phyloP scores from a whole-genome alignment of 2,329 filamentous ascomycete species.

The Pezicula radicicola region DNA sequence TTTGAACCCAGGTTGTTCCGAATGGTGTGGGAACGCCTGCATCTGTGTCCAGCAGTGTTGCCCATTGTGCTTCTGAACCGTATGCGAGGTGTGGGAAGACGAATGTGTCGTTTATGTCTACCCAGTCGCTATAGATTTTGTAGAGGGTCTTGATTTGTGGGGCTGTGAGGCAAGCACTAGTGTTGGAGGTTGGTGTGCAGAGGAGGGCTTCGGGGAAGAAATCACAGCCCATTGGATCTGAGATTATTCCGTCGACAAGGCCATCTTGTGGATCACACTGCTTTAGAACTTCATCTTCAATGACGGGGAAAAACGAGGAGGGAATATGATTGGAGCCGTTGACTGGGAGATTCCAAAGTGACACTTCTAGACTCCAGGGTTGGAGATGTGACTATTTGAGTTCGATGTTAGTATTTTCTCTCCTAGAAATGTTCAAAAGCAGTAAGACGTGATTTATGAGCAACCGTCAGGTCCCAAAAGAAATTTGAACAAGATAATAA shows the following conservation, averaged over 20 bases:
- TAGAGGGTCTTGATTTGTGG: conserved; percentile 40
- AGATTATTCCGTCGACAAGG: conserved; percentile 40
- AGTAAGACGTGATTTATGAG: neutral
- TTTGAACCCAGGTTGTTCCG: conserved; percentile 6
- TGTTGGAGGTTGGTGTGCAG: conserved; percentile 21
- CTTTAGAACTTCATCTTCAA: conserved; percentile 40
- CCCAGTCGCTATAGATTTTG: conserved; percentile 34
- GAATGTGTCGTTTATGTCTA: conserved; percentile 9
- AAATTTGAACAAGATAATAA: no score
- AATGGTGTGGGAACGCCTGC: conserved; percentile 1
- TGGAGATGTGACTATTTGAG: conserved; percentile 13
- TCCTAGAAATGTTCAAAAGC: no score
- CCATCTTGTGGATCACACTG: conserved; percentile 50
- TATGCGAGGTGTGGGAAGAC: conserved; percentile 9
- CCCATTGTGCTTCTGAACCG: conserved; percentile 10
- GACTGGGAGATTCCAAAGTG: conserved; percentile 43
- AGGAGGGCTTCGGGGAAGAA: conserved; percentile 24
- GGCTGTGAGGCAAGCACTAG: conserved; percentile 37
- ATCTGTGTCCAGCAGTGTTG: conserved; percentile 4
- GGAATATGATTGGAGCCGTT: conserved; percentile 42
- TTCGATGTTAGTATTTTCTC: no score
- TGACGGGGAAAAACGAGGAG: conserved; percentile 36
- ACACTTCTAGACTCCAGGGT: conserved; percentile 36
- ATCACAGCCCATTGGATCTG: conserved; percentile 32
- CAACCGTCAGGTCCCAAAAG: neutral